Evolutionary conservation across 306 rosid genomes (phyloP).

Genomic region (Fragaria vesca): DNA sequence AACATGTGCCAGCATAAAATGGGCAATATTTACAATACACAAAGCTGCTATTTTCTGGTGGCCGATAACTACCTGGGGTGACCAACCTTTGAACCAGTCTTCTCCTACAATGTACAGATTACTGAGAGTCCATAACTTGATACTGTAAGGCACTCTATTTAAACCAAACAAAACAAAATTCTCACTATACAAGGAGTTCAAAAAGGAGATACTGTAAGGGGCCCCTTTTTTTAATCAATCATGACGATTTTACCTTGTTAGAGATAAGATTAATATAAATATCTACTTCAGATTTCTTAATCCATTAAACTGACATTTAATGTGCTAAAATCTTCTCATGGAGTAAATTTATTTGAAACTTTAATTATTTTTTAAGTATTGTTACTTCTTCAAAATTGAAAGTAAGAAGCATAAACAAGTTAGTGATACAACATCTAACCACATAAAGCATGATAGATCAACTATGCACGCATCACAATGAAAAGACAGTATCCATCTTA

Average conservation of each 20-base stretch:
- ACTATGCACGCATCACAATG: neutral
- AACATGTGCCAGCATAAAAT: neutral
- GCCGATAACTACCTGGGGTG: neutral
- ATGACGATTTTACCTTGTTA: neutral
- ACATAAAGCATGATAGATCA: neutral
- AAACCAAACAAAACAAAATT: neutral
- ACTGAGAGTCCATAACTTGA: neutral
- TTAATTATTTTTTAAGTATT: neutral
- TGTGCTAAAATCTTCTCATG: neutral
- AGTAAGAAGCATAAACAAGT: neutral
- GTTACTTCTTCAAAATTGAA: neutral
- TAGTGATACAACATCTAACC: neutral
- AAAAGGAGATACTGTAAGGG: neutral
- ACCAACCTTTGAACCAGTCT: neutral
- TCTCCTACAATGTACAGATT: neutral
- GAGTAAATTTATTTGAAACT: neutral
- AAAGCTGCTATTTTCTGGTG: neutral
- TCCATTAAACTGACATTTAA: neutral
- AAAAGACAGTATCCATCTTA: conserved; percentile 35
- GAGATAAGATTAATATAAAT: neutral
- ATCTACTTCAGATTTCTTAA: neutral
- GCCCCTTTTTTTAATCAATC: neutral
- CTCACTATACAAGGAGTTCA: neutral
- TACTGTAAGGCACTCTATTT: neutral
- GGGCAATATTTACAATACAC: neutral